phyloP scores from a whole-genome alignment of 208 protist species.

The Wallacemonas rigidus region DNA sequence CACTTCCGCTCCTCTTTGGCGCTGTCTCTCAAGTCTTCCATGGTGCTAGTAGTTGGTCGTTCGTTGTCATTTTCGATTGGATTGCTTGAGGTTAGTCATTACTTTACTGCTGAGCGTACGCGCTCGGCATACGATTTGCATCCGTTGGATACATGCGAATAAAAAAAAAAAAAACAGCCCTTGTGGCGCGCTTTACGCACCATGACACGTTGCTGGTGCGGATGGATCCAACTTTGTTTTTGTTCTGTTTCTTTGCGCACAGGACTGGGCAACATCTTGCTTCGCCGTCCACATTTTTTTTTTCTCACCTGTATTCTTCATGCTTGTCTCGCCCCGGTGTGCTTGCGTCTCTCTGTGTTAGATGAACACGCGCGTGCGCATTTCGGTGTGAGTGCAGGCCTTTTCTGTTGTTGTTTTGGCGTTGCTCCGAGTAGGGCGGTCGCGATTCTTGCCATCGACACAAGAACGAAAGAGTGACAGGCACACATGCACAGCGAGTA shows the following conservation, averaged over 20 bases:
- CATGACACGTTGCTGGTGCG: not conserved
- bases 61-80: not conserved
- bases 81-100: slow-evolving; percentile 15
- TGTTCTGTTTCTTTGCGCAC: not conserved
- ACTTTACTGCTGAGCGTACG: slow-evolving; percentile 14
- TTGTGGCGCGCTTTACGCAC: slow-evolving; percentile 5
- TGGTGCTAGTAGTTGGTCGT: not conserved
- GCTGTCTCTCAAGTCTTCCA: no score
- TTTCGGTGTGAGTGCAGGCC: no score
- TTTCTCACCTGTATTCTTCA: not conserved
- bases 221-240: not conserved
- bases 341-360: not conserved
- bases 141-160: slow-evolving; percentile 20
- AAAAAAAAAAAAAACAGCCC: not conserved
- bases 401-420: no score
- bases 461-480: not conserved
- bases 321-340: not conserved
- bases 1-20: not conserved
- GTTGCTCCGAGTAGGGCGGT: no score
- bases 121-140: slow-evolving; percentile 13
- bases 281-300: not conserved
- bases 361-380: no score
- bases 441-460: no score
- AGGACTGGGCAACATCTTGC: not conserved
- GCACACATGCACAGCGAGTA: not conserved